phyloP scores from a whole-genome alignment of 2,329 filamentous ascomycete genomes.

The Aspergillus sp. region DNA sequence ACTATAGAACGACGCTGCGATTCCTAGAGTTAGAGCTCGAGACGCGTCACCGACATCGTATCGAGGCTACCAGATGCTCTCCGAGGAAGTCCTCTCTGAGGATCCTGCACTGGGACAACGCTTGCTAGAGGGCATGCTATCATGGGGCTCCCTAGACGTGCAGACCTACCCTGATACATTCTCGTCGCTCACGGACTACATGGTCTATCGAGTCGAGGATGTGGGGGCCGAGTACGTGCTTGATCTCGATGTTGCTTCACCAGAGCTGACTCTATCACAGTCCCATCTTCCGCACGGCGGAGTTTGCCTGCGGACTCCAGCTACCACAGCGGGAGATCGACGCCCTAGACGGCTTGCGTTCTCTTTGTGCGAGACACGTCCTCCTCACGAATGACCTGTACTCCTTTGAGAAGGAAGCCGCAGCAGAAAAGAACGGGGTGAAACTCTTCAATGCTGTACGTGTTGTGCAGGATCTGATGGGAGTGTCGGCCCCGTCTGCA shows the following conservation, averaged over 20 bases:
- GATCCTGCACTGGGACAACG: slow-evolving; percentile 4
- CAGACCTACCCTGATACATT: background rate
- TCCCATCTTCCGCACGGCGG: slow-evolving; percentile 7
- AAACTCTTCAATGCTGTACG: slow-evolving; percentile 11
- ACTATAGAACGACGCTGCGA: background rate
- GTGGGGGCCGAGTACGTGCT: slow-evolving; percentile 9
- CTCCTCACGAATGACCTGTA: slow-evolving; percentile 17
- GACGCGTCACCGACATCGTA: background rate
- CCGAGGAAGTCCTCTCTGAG: slow-evolving; percentile 5
- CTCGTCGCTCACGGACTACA: slow-evolving; percentile 7
- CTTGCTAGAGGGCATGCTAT: slow-evolving; percentile 7
- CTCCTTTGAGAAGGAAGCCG: slow-evolving; percentile 14
- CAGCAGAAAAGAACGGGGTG: slow-evolving; percentile 1
- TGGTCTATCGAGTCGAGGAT: slow-evolving; percentile 7
- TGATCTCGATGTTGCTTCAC: background rate
- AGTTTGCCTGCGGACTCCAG: slow-evolving; percentile 5
- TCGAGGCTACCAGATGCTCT: slow-evolving; percentile 5
- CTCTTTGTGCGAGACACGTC: slow-evolving; percentile 11
- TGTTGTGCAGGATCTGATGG: slow-evolving; percentile 8
- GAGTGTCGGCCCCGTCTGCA: background rate
- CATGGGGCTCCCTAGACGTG: slow-evolving; percentile 5
- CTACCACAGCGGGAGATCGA: background rate
- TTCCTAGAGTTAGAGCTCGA: background rate
- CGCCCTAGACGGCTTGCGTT: background rate
- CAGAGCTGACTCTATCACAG: background rate